These are phyloP conservation scores for Blastomyces silverae DNA, from an alignment of 2,329 filamentous ascomycete genomes.

Conservation along the genomic window DNA sequence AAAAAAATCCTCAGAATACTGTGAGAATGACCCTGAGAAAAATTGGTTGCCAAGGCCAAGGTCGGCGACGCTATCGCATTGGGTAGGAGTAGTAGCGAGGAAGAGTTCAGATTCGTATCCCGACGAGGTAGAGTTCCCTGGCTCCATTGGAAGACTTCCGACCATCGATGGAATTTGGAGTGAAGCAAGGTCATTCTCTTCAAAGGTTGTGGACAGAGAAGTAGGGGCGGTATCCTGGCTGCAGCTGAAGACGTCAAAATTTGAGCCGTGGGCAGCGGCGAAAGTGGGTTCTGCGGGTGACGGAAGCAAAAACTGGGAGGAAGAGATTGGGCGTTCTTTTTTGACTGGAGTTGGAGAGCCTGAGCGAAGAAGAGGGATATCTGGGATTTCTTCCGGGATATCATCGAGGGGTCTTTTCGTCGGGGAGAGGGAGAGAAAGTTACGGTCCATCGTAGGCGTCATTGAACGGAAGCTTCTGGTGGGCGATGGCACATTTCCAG, in stretches of 20 bases:
- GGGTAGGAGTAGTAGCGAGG: conserved; percentile 29
- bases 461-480: conserved; percentile 32
- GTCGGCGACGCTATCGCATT: conserved; percentile 15
- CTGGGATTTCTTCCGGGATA: conserved; percentile 29
- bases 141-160: not conserved
- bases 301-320: conserved; percentile 32
- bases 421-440: conserved; percentile 33
- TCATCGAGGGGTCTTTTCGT: conserved; percentile 28
- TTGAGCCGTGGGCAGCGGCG: conserved; percentile 31
- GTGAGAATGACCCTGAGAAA: conserved; percentile 28
- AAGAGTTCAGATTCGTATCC: conserved; percentile 33
- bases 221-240: conserved; percentile 29
- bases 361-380: conserved; percentile 25
- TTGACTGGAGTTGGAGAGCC: conserved; percentile 19
- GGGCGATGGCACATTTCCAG: conserved; percentile 36
- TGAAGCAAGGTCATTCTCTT: conserved; percentile 25
- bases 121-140: not conserved
- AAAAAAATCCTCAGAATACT: conserved; percentile 32
- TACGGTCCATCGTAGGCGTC: conserved; percentile 36
- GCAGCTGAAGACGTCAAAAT: conserved; percentile 39
- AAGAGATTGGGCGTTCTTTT: conserved; percentile 20
- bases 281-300: conserved; percentile 35
- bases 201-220: conserved; percentile 30
- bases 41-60: conserved; percentile 30
- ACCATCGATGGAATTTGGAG: conserved; percentile 2